Percentiles rank a stretch among this genome's conserved stretches.
These are phyloP conservation scores for Arthrinium puccinioides DNA, from an alignment of 2,329 filamentous ascomycete genomes.

Conservation along the genomic window DNA sequence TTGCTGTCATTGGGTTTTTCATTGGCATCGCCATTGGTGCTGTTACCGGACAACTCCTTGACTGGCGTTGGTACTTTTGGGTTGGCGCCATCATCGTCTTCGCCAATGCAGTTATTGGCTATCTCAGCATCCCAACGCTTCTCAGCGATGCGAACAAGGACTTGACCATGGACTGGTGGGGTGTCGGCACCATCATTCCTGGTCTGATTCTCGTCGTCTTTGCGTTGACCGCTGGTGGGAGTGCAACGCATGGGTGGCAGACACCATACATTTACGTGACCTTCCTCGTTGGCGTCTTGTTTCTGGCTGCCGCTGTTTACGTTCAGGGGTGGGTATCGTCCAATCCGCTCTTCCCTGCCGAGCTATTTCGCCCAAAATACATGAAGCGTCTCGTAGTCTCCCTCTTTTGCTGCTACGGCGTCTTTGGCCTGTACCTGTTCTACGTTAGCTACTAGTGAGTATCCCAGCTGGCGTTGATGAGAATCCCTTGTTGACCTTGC, in stretches of 20 bases:
- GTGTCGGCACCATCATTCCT: slow-evolving; percentile 51
- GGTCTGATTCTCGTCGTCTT: slow-evolving; percentile 66
- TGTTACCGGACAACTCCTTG: slow-evolving; percentile 48
- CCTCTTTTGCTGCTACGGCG: slow-evolving; percentile 61
- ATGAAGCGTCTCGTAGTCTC: slow-evolving; percentile 57
- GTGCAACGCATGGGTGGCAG: slow-evolving; percentile 62
- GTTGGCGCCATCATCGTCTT: slow-evolving; percentile 41
- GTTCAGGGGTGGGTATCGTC: slow-evolving; percentile 64
- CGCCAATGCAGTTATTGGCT: slow-evolving; percentile 15
- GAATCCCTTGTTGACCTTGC: not conserved
- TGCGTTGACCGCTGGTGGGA: slow-evolving; percentile 65
- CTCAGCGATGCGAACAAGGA: slow-evolving; percentile 13
- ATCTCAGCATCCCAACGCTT: slow-evolving; percentile 20
- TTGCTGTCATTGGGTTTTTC: slow-evolving; percentile 49
- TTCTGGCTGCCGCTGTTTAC: slow-evolving; percentile 56
- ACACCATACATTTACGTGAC: slow-evolving; percentile 65
- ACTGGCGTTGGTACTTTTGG: slow-evolving; percentile 64
- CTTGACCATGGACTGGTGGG: slow-evolving; percentile 63
- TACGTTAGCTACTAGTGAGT: slow-evolving; percentile 50
- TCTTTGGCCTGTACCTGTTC: slow-evolving; percentile 60
- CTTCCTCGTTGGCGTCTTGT: slow-evolving; percentile 53
- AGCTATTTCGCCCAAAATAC: slow-evolving; percentile 61
- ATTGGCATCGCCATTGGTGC: slow-evolving; percentile 60
- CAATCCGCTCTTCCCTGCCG: slow-evolving; percentile 61
- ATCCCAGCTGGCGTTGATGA: too few species aligned